These are phyloP conservation scores for Rhizomucor pusillus DNA, from an alignment of 371 early-diverging fungal genomes.

Conservation along the genomic window DNA sequence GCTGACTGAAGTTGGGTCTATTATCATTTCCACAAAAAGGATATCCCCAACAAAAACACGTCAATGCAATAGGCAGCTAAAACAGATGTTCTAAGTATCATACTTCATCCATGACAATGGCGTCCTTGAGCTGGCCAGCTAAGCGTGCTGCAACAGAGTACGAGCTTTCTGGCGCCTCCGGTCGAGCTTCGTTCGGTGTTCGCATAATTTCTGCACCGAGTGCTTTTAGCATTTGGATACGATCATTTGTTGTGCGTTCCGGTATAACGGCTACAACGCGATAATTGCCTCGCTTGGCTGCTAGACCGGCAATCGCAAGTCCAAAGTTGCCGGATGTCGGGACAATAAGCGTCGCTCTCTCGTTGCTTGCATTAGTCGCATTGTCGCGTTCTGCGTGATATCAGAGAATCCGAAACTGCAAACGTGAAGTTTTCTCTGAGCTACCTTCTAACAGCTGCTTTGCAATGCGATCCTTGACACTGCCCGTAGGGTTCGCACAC, in stretches of 20 bases:
- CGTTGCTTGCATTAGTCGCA: slow-evolving; percentile 13
- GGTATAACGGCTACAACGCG: slow-evolving; percentile 68
- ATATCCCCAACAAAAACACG: not conserved
- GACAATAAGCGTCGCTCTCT: slow-evolving; percentile 57
- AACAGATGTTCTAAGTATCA: not conserved
- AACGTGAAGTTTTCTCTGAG: slow-evolving; percentile 6
- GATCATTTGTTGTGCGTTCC: slow-evolving; percentile 72
- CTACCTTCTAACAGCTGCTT: slow-evolving; percentile 48
- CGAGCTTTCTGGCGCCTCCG: slow-evolving; percentile 71
- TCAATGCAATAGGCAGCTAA: not conserved
- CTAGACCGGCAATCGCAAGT: slow-evolving; percentile 42
- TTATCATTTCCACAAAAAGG: too few relatives aligned
- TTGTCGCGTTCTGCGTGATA: slow-evolving; percentile 3
- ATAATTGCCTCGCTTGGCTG: slow-evolving; percentile 39
- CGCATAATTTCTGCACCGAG: slow-evolving; percentile 78
- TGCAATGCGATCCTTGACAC: slow-evolving; percentile 77
- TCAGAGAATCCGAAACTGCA: not conserved
- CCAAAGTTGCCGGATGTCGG: slow-evolving; percentile 76
- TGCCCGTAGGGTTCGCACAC: slow-evolving; percentile 70
- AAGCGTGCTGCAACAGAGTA: slow-evolving; percentile 65
- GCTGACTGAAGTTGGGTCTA: slow-evolving; percentile 21
- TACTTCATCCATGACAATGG: slow-evolving; percentile 73
- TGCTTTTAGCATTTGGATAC: slow-evolving; percentile 70
- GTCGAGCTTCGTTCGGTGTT: slow-evolving; percentile 70
- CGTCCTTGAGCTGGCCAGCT: slow-evolving; percentile 50